These are phyloP conservation scores for Chlamydomonas sp. DNA, from an alignment of 139 green algal species.

Conservation along the genomic window DNA sequence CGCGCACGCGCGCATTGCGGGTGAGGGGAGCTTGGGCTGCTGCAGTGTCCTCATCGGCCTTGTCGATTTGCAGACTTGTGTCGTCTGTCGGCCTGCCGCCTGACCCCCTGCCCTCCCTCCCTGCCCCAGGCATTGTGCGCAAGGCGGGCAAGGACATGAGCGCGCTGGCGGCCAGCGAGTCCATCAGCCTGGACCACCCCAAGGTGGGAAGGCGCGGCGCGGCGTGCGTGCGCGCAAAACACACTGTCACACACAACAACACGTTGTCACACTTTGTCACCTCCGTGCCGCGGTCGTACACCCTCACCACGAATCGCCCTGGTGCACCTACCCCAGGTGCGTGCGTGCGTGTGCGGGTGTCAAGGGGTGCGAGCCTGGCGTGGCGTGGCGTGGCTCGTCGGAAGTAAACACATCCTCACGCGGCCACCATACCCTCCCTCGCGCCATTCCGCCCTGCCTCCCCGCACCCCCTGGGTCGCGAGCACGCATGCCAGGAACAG, in stretches of 20 bases:
- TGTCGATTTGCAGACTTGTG: background rate
- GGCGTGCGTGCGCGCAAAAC: too few species aligned
- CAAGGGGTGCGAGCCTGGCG: too few species aligned
- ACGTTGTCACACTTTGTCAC: too few species aligned
- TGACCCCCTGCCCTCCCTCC: background rate
- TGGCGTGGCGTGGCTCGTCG: background rate
- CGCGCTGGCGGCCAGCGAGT: conserved; percentile 50
- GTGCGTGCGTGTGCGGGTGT: too few species aligned
- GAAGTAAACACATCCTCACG: background rate
- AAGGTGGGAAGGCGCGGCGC: conserved; percentile 52
- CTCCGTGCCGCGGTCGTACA: too few species aligned
- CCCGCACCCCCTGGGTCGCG: too few species aligned
- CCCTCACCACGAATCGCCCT: too few species aligned
- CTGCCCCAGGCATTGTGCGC: conserved; percentile 68
- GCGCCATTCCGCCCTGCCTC: too few species aligned
- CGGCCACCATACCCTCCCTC: too few species aligned
- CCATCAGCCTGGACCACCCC: conserved; percentile 64
- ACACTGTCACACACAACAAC: too few species aligned
- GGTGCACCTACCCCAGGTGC: too few species aligned
- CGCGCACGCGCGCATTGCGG: conserved; percentile 92
- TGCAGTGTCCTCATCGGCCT: background rate
- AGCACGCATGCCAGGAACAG: too few species aligned
- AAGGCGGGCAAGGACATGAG: conserved; percentile 78
- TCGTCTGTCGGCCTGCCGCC: conserved; percentile 25
- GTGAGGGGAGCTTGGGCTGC: conserved; percentile 32